Base-by-base conservation (phyloP, 352 stramenopile species). In the Phytophthora pseudosyringae region DNA sequence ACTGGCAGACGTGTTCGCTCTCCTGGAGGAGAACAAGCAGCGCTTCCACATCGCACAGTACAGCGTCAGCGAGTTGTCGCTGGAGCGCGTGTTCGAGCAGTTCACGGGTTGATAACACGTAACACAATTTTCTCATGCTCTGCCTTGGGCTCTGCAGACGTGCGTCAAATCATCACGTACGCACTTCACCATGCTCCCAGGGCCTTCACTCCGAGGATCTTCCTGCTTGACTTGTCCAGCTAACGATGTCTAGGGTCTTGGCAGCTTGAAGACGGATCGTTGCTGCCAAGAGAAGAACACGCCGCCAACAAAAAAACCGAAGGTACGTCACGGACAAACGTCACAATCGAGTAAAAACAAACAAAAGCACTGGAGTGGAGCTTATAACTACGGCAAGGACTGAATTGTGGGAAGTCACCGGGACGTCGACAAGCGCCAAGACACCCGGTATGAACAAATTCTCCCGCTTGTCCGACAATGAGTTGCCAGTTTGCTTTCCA, bases 81-180 rank as follows among this genome's bases (percentile, higher is more conserved):
- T 98, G 1, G 94, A 98, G 72, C 86, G 90, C 18, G 90, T 98
- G 13, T 98, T 98, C 68, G 95, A 98, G 70, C 79, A 96, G 59
- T 97, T 98, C 55, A 93, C 91, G 41, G 89, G 67, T 28, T 79
- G 40, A 58, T 45, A 25, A 47, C 6, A 4, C 16, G 5, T 25
- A 26, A 18, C 21, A 33, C 13, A 35, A 49, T 31, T 31, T 48
- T 13, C 25, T 48, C 41, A 29, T 29, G 18, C 10, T 16, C 13
- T 41, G 36, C 16, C 36, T 13, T 41, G 21, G 21, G 21, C 21
- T 21, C 21, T 21, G 21, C 21, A 21, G 21, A 21, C 21, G 21
- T 21, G 21, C 21, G 21, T 21, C 21, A 21, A n/a, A n/a, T 21
- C 21, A 21, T 21, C 21, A 21, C 21, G 21, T 21, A 21, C 21